phyloP scores from a whole-genome alignment of 2,329 filamentous ascomycete species.

The Aspergillus luchuensis region DNA sequence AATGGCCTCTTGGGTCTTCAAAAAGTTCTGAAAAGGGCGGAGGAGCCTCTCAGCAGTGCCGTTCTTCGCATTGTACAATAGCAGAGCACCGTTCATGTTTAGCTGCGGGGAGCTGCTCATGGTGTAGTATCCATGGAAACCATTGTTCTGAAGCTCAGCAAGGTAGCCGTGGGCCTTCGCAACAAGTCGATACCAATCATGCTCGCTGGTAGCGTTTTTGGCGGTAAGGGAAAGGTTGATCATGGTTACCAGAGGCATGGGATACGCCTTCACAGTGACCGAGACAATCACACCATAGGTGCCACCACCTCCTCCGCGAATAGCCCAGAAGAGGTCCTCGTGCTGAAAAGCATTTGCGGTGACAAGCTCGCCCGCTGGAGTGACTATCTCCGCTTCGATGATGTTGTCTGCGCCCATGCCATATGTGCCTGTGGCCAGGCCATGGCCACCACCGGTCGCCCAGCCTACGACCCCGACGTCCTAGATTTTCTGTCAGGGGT shows the following conservation, averaged over 20 bases:
- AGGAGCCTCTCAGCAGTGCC: not conserved
- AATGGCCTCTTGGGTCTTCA: not conserved
- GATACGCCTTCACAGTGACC: not conserved
- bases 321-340: slow-evolving; percentile 24
- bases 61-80: not conserved
- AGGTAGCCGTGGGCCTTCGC: not conserved
- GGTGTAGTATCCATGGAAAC: not conserved
- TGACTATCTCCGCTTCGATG: slow-evolving; percentile 51
- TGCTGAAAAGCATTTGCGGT: slow-evolving; percentile 23
- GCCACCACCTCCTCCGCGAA: slow-evolving; percentile 23
- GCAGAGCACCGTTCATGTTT: not conserved
- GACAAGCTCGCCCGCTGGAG: slow-evolving; percentile 35
- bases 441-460: slow-evolving; percentile 50
- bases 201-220: not conserved
- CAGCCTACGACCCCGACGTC: not conserved
- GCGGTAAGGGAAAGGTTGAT: not conserved
- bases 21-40: not conserved
- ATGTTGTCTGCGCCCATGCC: slow-evolving; percentile 56
- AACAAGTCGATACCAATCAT: not conserved
- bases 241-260: not conserved
- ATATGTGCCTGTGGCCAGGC: slow-evolving; percentile 52
- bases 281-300: slow-evolving; percentile 20
- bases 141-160: not conserved
- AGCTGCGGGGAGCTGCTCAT: not conserved
- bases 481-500: not conserved